Percentiles rank a stretch among this genome's conserved stretches.
These are phyloP conservation scores for Boletus fagicola DNA, from an alignment of 768 basidiomycete species.

Conservation along the genomic window DNA sequence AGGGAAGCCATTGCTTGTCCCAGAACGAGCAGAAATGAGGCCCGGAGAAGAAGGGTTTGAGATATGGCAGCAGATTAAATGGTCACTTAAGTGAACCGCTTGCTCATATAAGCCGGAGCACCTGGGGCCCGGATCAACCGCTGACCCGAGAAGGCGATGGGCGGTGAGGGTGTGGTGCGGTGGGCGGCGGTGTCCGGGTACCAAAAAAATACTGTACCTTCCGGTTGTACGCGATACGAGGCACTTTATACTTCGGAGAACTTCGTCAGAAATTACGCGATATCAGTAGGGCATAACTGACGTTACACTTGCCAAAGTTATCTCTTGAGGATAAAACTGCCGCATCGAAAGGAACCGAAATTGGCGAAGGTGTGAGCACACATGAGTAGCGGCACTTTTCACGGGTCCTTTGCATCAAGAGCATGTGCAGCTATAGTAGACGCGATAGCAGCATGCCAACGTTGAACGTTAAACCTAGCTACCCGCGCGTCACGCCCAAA, in stretches of 20 bases:
- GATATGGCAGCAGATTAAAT: not conserved
- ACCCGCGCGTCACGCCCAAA: not conserved
- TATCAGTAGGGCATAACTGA: not conserved
- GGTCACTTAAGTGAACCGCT: not conserved
- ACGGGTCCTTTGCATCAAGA: not conserved
- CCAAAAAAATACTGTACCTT: not conserved
- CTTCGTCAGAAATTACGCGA: constrained; percentile 7
- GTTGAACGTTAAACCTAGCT: not conserved
- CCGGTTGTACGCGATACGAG: not conserved
- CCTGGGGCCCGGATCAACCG: not conserved
- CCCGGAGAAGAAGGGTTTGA: not conserved
- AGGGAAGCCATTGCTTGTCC: constrained; percentile 16
- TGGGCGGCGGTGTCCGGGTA: not conserved
- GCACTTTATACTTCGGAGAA: not conserved
- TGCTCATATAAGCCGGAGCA: constrained; percentile 12
- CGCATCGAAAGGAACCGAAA: not conserved
- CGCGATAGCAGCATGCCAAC: not conserved
- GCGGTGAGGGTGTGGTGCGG: not conserved
- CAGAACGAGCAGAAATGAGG: not conserved
- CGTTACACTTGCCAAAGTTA: not conserved
- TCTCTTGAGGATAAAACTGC: constrained; percentile 5
- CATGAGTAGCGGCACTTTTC: not conserved
- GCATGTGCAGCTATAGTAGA: not conserved
- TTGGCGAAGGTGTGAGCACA: not conserved
- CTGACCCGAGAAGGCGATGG: constrained; percentile 9